Evolutionary conservation across 169 alveolate species (phyloP), one percentile per base, ranked within the genome.

Genomic region (Besnoitia besnoiti): DNA sequence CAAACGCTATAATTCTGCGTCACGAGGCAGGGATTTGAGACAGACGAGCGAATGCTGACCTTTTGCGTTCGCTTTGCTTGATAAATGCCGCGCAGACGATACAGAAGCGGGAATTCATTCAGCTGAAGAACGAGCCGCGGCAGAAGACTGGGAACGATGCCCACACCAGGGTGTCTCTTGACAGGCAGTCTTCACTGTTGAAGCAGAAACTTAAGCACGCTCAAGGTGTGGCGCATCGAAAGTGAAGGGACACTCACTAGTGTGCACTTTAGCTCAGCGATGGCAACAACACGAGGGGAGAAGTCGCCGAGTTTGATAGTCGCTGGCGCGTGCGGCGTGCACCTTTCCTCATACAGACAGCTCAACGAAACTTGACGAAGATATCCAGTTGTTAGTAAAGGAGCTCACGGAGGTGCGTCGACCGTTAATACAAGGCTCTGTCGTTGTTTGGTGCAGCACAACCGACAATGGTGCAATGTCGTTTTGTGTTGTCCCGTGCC

Each of bases 81-180:
- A 51, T 51, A 21, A 16, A 51, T 21, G 12, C 62, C n/a, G n/a
- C 21, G 30, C 91, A 87, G 84, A 35, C 87, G 33, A 98, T 97
- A 24, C 96, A 95, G 89, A 97, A 97, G 92, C 97, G 98, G 93
- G 98, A 97, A 89, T 96, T 97, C 76, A 96, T 97, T 35, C 96
- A 97, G 92, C 93, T 96, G 55, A 96, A 97, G 89, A 96, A 98
- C 80, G 95, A 95, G 27, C 97, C 98, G 39, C 62, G 51, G 27
- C 39, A 42, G 30, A 37, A 39, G 27, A 55, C 75, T 42, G 27
- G 33, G 40, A 5, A 44, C 84, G 93, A 90, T 42, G 59, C 90
- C 27, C 93, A 79, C 35, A 33, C 40, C 37, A 79, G 51, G 62
- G 67, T 44, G 50, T 67, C 47, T 0, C 55, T 90, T n/a, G 84